These are phyloP conservation scores for Beverwykella pulmonaria DNA, from an alignment of 495 filamentous ascomycete species.

Conservation along the genomic window DNA sequence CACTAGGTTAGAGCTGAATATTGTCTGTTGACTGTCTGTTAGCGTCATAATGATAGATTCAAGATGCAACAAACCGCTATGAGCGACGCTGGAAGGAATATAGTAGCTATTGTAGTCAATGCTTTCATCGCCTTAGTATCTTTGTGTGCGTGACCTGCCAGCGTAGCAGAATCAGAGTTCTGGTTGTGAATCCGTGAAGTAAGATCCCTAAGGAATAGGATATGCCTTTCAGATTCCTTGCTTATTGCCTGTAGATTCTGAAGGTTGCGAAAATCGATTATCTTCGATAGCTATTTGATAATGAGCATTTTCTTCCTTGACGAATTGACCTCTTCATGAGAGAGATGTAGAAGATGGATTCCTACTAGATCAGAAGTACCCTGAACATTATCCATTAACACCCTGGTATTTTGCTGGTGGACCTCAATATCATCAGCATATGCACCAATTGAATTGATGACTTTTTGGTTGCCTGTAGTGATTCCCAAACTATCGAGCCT, in stretches of 20 bases:
- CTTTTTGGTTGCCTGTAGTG: not conserved
- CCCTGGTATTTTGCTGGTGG: not conserved
- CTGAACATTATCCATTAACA: not conserved
- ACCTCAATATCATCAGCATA: not conserved
- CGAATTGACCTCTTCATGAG: too few relatives aligned
- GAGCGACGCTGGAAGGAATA: not conserved
- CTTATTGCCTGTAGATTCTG: not conserved
- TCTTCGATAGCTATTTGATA: not conserved
- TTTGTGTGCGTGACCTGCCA: not conserved
- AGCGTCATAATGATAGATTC: not conserved
- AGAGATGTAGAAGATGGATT: not conserved
- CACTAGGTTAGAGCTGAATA: constrained; percentile 1
- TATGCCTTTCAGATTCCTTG: not conserved
- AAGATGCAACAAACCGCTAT: not conserved
- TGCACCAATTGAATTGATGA: not conserved
- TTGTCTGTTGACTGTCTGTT: not conserved
- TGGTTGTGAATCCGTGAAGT: not conserved
- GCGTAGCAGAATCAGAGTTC: not conserved
- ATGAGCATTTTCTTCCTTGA: not conserved
- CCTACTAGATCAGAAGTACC: not conserved
- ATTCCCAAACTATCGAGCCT: not conserved
- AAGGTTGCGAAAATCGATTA: not conserved
- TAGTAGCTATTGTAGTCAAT: not conserved
- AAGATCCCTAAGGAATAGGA: not conserved
- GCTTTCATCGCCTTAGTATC: not conserved